Base-by-base conservation (phyloP, 1,284 basidiomycete genomes). In the Heterobasidion irregulare region DNA sequence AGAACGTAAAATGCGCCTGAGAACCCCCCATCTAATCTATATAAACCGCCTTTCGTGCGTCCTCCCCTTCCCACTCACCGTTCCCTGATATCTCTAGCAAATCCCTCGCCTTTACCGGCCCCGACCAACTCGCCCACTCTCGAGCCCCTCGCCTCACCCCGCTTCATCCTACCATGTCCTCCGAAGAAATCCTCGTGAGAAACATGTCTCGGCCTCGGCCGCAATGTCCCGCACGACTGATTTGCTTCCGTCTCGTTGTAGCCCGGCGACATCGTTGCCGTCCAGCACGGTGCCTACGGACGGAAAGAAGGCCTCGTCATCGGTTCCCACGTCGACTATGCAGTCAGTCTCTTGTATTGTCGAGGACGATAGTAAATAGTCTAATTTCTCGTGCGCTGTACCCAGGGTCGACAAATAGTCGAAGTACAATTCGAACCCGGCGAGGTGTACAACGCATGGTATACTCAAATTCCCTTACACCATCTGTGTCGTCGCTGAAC, bases 221-320 rank as follows among this genome's bases (percentile, higher is more conserved):
- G 8, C 52, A 13, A n/a, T 47, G 16, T 13, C 35, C 16, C 19
- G 13, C 19, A 9, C 18, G 32, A 55, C 48, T 32, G 32, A 50
- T 50, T 50, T 36, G 13, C 34, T 33, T 34, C 32, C 52, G 49
- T 35, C 26, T 12, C 15, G 9, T 8, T 58, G 10, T 63, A 87
- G 84, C 79, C 85, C 54, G 89, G 89, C 61, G 88, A 91, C 68
- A 78, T 91, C 64, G 88, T 91, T 67, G 75, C 84, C 53, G 83
- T 91, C 64, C 77, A 82, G 63, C 78, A 88, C 64, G 80, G 80
- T 50, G 53, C 68, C 43, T 76, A 77, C 61, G 83, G 83, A 62
- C 75, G 79, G 60, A 80, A 76, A 65, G 87, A 91, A 64, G 89
- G 89, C 54, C 78, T 91, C 58, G 88, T 91, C 59, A 72, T 89